phyloP scores from a whole-genome alignment of 2,329 filamentous ascomycete genomes.

The Fusarium metavorans region DNA sequence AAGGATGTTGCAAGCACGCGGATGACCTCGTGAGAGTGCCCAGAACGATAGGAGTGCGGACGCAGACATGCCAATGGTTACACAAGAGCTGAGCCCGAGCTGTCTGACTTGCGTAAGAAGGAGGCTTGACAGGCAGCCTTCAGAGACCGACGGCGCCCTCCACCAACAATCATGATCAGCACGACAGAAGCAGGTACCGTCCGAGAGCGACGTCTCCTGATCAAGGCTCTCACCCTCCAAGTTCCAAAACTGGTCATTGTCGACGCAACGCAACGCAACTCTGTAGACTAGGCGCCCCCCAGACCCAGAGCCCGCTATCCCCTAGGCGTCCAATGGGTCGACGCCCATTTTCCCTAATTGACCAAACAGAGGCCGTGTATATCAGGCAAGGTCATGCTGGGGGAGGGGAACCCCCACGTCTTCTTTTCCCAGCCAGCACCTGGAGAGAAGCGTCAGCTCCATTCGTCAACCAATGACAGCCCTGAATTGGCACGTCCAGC shows the following conservation, averaged over 20 bases:
- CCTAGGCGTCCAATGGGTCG: conserved; percentile 13
- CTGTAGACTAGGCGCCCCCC: conserved; percentile 2
- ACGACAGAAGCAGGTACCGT: conserved; percentile 42
- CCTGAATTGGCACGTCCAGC: conserved; percentile 31
- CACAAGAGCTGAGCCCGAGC: neutral
- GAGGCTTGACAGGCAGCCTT: neutral
- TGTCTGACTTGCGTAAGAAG: conserved; percentile 13
- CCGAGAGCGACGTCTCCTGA: conserved; percentile 41
- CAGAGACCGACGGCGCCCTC: conserved; percentile 16
- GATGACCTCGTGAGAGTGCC: neutral
- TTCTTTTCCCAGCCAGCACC: neutral
- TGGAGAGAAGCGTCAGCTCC: conserved; percentile 9
- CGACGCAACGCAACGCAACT: neutral
- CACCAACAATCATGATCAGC: conserved; percentile 24
- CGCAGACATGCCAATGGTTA: neutral
- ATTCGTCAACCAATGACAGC: conserved; percentile 26
- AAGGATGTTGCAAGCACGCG: neutral
- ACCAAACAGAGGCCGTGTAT: conserved; percentile 8
- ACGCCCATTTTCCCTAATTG: conserved; percentile 6
- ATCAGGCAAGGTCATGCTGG: conserved; percentile 1
- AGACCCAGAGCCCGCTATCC: neutral
- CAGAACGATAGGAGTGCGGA: neutral
- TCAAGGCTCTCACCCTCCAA: conserved; percentile 11
- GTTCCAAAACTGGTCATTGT: conserved; percentile 18
- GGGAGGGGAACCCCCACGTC: conserved; percentile 33